Evolutionary conservation across 139 green algal species (phyloP).

Genomic region (Ostreobium quekettii): DNA sequence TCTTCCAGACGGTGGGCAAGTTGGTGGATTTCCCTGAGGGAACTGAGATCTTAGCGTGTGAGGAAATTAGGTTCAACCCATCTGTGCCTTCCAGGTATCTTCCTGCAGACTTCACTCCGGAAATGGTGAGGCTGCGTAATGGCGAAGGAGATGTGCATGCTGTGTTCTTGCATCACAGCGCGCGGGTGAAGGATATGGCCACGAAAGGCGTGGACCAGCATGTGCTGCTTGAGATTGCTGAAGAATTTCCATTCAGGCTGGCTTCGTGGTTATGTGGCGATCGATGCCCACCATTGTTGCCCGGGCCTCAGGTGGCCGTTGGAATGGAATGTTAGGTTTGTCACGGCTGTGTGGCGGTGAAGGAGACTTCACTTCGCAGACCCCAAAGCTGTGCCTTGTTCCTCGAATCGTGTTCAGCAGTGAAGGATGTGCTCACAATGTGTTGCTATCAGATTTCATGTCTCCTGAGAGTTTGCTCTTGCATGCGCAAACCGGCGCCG

Average conservation of each 20-base stretch:
- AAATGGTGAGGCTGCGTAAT: conserved; percentile 24
- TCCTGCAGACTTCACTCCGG: conserved; percentile 2
- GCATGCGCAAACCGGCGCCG: too few species aligned
- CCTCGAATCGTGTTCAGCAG: background rate
- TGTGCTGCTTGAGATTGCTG: background rate
- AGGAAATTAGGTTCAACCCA: conserved; percentile 91
- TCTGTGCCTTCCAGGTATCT: conserved; percentile 63
- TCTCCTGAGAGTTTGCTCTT: background rate
- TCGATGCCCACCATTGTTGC: too few species aligned
- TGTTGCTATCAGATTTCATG: background rate
- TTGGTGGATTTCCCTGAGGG: conserved; percentile 31
- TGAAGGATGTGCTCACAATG: background rate
- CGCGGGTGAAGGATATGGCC: background rate
- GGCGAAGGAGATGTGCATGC: background rate
- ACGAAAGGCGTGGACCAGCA: background rate
- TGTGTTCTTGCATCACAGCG: background rate
- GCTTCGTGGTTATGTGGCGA: background rate
- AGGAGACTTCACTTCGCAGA: background rate
- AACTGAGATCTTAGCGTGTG: conserved; percentile 35
- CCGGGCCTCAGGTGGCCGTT: too few species aligned
- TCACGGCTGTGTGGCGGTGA: too few species aligned
- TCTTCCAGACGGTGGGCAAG: conserved; percentile 28
- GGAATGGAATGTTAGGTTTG: too few species aligned
- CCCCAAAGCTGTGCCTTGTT: background rate
- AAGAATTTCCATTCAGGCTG: background rate